Conservation (phyloP, 495 filamentous ascomycete species). For the Xylaria telfairii region DNA sequence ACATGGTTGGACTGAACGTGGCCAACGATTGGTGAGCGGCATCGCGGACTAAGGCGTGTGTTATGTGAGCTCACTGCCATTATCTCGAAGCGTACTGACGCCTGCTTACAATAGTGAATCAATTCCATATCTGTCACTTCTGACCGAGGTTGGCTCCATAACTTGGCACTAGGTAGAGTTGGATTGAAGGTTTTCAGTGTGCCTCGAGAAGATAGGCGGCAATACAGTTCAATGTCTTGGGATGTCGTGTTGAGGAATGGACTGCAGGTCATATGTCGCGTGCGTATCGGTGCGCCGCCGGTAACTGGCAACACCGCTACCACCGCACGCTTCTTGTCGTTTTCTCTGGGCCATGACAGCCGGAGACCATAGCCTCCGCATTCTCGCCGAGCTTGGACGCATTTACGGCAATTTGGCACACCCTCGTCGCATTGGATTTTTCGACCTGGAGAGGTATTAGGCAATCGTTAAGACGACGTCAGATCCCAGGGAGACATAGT, state of each 20-base stretch:
- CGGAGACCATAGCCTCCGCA: slow-evolving; percentile 36
- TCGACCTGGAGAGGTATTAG: slow-evolving; percentile 30
- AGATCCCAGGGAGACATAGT: background rate
- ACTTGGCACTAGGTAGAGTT: slow-evolving; percentile 2
- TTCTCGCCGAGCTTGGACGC: slow-evolving; percentile 28
- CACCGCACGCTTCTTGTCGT: slow-evolving; percentile 36
- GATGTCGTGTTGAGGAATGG: slow-evolving; percentile 32
- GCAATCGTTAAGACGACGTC: background rate
- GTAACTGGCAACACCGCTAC: slow-evolving; percentile 9
- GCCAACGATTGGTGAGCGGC: slow-evolving; percentile 27
- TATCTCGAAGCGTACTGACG: background rate
- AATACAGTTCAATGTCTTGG: slow-evolving; percentile 29
- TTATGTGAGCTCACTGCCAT: slow-evolving; percentile 21
- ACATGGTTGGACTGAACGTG: slow-evolving; percentile 27
- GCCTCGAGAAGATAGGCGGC: slow-evolving; percentile 11
- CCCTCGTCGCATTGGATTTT: slow-evolving; percentile 33
- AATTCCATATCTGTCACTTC: slow-evolving; percentile 27
- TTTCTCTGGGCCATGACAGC: slow-evolving; percentile 37
- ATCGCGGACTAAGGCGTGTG: slow-evolving; percentile 28
- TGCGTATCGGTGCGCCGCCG: background rate
- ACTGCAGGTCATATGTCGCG: background rate
- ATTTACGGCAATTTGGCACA: slow-evolving; percentile 31
- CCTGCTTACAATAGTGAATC: slow-evolving; percentile 32
- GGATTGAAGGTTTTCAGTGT: background rate
- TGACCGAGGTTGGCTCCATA: slow-evolving; percentile 22